A percentile compares a stretch with the other conserved stretches of the same genome.
These are phyloP conservation scores for Russula vinacea DNA, from an alignment of 768 basidiomycete species.

Conservation along the genomic window DNA sequence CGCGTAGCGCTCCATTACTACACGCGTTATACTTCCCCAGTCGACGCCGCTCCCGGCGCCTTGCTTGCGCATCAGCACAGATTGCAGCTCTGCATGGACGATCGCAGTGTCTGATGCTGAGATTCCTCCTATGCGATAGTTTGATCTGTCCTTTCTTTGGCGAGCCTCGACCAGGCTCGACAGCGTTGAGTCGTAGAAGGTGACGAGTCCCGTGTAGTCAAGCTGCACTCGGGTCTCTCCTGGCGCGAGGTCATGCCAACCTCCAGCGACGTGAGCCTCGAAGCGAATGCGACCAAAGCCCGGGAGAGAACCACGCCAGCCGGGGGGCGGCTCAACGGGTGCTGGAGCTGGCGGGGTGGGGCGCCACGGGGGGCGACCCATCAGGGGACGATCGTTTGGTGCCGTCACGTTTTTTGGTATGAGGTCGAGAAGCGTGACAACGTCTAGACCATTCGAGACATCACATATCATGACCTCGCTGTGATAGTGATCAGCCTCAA, in stretches of 20 bases:
- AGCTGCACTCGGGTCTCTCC: slow-evolving; percentile 46
- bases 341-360: background rate
- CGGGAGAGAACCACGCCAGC: slow-evolving; percentile 26
- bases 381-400: no score
- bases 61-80: slow-evolving; percentile 29
- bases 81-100: slow-evolving; percentile 34
- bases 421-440: slow-evolving; percentile 23
- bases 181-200: slow-evolving; percentile 44
- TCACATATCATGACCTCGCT: slow-evolving; percentile 29
- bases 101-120: slow-evolving; percentile 33
- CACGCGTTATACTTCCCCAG: slow-evolving; percentile 42
- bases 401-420: slow-evolving; percentile 5
- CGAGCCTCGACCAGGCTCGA: slow-evolving; percentile 39
- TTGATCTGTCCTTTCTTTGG: slow-evolving; percentile 36
- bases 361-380: background rate
- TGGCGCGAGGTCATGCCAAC: slow-evolving; percentile 44
- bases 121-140: slow-evolving; percentile 41
- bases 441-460: slow-evolving; percentile 18
- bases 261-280: slow-evolving; percentile 38
- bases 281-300: background rate
- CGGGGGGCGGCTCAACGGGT: slow-evolving; percentile 9
- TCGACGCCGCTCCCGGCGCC: slow-evolving; percentile 39
- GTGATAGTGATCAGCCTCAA: background rate
- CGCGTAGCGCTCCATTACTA: slow-evolving; percentile 43
- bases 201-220: slow-evolving; percentile 43